These are phyloP conservation scores for Termitomyces sp. DNA, from an alignment of 768 basidiomycete genomes.

Conservation along the genomic window DNA sequence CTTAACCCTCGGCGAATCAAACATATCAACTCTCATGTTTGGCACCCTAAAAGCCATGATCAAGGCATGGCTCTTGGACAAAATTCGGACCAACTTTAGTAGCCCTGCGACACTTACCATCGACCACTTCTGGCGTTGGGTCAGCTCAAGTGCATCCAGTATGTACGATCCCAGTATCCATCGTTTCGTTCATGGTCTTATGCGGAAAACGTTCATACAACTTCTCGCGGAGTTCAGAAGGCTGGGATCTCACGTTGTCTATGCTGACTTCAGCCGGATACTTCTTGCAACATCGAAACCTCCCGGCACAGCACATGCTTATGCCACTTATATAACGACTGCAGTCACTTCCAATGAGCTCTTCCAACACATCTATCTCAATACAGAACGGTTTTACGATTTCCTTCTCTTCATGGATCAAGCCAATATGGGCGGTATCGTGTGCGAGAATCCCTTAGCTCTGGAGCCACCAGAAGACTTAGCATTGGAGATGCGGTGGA, in stretches of 20 bases:
- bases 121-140: slow-evolving; percentile 98
- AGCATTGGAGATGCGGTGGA: slow-evolving; percentile 84
- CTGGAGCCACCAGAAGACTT: slow-evolving; percentile 65
- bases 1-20: slow-evolving; percentile 83
- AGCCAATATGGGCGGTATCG: slow-evolving; percentile 85
- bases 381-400: slow-evolving; percentile 88
- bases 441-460: slow-evolving; percentile 76
- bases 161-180: slow-evolving; percentile 93
- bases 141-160: slow-evolving; percentile 76
- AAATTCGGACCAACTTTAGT: slow-evolving; percentile 60
- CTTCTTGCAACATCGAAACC: slow-evolving; percentile 93
- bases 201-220: slow-evolving; percentile 98
- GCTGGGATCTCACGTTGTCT: slow-evolving; percentile 87
- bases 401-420: slow-evolving; percentile 94
- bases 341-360: slow-evolving; percentile 94
- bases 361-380: slow-evolving; percentile 88
- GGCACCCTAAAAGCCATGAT: slow-evolving; percentile 81
- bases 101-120: slow-evolving; percentile 67
- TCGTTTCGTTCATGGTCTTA: slow-evolving; percentile 88
- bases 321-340: slow-evolving; percentile 90
- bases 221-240: slow-evolving; percentile 94
- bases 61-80: slow-evolving; percentile 87
- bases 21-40: slow-evolving; percentile 84
- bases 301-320: slow-evolving; percentile 90
- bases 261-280: slow-evolving; percentile 89